Base-by-base conservation (phyloP, 306 rosid genomes). In the Albizia julibrissin region DNA sequence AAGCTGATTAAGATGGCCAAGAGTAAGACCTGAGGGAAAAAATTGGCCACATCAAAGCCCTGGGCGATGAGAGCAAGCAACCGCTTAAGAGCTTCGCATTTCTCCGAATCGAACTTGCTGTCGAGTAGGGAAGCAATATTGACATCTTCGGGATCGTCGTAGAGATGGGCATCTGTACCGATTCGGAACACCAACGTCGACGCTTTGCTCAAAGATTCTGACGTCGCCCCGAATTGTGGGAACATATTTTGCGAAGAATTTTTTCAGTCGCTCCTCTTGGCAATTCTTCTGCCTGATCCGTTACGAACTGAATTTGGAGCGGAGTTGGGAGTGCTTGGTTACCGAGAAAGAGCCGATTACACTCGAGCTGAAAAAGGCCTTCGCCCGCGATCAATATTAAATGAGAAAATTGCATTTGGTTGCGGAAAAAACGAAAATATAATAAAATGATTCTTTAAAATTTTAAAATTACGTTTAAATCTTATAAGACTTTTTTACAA, bases 101-200 rank as follows among this genome's bases (percentile, higher is more conserved):
- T 96, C 87, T 93, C 99, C 64, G 97, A 91, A 82, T 93, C 99
- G 90, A 93, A 96, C 85, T 83, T 93, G 89, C 98, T 93, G 76
- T 95, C 98, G 74, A 96, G 94, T 29, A 93, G 89, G 26, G 94
- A 90, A 40, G 90, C 91, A 76, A 96, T 96, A 86, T 74, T 93
- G 61, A 89, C 99, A 33, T 96, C 97, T 6, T 93, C 97, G 31
- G 99, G 99, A 31, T 96, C 99, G 86, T 96, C 98, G 94, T 96
- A 96, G 80, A 96, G 98, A 84, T 93, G 98, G 3, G 99, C 98
- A 80, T 96, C 99, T n/a, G 99, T 92, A 19, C 99, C 98, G 91
- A 96, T 93, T 81, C 98, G 93, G 86, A 92, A 91, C 85, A 96
- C 94, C 79, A 90, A 83, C 65, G 99, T 90, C 21, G 98, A 96